Percentiles rank a stretch among this genome's conserved stretches.
phyloP scores from a whole-genome alignment of 1,139 yeast species.

The Zygoascus hellenicus region DNA sequence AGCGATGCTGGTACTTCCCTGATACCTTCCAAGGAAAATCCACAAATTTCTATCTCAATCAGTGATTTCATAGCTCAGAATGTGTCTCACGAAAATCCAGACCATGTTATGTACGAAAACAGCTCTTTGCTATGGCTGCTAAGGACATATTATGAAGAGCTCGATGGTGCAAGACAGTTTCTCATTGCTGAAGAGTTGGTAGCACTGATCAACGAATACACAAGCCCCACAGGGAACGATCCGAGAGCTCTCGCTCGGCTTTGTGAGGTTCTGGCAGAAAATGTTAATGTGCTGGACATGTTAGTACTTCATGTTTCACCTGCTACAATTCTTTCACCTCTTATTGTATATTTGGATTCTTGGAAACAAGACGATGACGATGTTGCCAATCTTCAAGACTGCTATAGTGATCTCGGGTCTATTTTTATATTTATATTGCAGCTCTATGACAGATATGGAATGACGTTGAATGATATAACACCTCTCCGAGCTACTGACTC shows the following conservation, averaged over 20 bases:
- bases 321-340: constrained; percentile 25
- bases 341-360: constrained; percentile 34
- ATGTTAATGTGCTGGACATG: constrained; percentile 40
- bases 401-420: constrained; percentile 62
- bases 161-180: constrained; percentile 27
- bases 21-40: constrained; percentile 10
- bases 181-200: constrained; percentile 22
- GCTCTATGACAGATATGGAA: constrained; percentile 39
- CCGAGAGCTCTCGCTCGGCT: constrained; percentile 40
- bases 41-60: constrained; percentile 15
- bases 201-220: constrained; percentile 24
- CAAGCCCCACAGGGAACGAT: constrained; percentile 23
- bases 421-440: constrained; percentile 47
- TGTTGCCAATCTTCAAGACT: constrained; percentile 59
- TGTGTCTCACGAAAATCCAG: constrained; percentile 25
- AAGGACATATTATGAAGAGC: constrained; percentile 22
- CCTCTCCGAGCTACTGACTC: constrained; percentile 7
- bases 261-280: constrained; percentile 42
- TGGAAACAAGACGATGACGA: constrained; percentile 35
- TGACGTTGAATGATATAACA: constrained; percentile 1
- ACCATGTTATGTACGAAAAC: constrained; percentile 24
- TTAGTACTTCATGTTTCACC: constrained; percentile 35
- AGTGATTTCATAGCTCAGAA: constrained; percentile 17
- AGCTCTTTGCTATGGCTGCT: constrained; percentile 22
- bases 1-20: constrained; percentile 10